A percentile compares a stretch with the other conserved stretches of the same genome.
phyloP scores from a whole-genome alignment of 768 basidiomycete species.

The Suillus plorans region DNA sequence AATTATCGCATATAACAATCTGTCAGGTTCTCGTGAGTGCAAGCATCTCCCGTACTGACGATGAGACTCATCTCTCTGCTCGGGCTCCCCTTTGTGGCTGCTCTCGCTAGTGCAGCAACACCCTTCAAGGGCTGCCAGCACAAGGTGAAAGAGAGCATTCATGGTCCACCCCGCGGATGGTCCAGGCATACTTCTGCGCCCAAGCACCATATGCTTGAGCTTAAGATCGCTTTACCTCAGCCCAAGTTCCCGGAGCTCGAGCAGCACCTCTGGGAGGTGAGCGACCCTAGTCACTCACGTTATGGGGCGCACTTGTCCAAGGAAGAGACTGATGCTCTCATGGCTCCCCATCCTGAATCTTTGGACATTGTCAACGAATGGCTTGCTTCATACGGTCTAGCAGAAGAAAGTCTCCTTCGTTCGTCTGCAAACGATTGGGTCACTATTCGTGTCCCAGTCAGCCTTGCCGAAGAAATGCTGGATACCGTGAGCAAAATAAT shows the following conservation, averaged over 20 bases:
- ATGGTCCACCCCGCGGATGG: conserved; percentile 49
- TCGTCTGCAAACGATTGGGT: conserved; percentile 75
- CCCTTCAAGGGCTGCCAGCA: conserved; percentile 14
- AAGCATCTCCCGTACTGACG: conserved; percentile 17
- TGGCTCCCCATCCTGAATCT: conserved; percentile 56
- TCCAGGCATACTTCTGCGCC: conserved; percentile 41
- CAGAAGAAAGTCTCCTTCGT: conserved; percentile 44
- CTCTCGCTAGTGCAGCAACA: conserved; percentile 16
- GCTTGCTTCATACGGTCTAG: conserved; percentile 57
- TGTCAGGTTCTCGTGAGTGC: background rate
- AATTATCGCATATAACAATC: background rate
- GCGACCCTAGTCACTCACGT: conserved; percentile 52
- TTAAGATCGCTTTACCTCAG: conserved; percentile 60
- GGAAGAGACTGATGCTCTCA: conserved; percentile 61
- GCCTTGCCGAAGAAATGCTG: conserved; percentile 66
- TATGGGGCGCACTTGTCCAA: conserved; percentile 64
- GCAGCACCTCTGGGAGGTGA: conserved; percentile 53
- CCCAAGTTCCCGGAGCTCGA: conserved; percentile 51
- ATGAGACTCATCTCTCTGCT: background rate
- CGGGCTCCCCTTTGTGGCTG: conserved; percentile 6
- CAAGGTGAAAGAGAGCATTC: conserved; percentile 51
- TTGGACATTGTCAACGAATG: conserved; percentile 58
- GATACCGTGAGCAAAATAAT: conserved; percentile 48
- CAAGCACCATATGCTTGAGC: conserved; percentile 43
- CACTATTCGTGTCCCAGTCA: conserved; percentile 54